phyloP scores from a whole-genome alignment of 2,329 filamentous ascomycete genomes.

The Botrytis tulipae region DNA sequence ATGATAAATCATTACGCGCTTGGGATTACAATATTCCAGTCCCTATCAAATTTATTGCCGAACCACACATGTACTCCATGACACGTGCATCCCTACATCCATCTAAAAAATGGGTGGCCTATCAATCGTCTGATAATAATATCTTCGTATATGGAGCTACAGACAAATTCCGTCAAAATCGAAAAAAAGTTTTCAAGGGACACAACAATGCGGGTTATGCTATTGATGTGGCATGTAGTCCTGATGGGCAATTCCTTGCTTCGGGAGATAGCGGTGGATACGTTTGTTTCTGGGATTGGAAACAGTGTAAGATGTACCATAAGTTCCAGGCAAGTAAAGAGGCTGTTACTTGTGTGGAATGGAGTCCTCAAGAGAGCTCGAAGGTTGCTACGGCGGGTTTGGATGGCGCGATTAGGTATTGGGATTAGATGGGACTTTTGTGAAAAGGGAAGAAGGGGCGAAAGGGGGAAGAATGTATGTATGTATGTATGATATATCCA shows the following conservation, averaged over 20 bases:
- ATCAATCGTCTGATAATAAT: slow-evolving; percentile 92
- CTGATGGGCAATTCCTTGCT: slow-evolving; percentile 87
- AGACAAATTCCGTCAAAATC: slow-evolving; percentile 95
- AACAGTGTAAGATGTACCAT: slow-evolving; percentile 98
- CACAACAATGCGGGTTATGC: slow-evolving; percentile 95
- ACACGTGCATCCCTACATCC: slow-evolving; percentile 83
- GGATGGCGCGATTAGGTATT: slow-evolving; percentile 86
- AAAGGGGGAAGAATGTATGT: neutral
- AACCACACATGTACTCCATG: slow-evolving; percentile 97
- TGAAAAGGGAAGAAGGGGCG: neutral
- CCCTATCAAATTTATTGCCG: slow-evolving; percentile 96
- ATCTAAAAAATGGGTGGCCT: slow-evolving; percentile 88
- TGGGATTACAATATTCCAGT: slow-evolving; percentile 99
- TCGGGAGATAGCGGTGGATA: slow-evolving; percentile 86
- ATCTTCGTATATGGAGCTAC: slow-evolving; percentile 93
- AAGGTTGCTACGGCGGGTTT: slow-evolving; percentile 89
- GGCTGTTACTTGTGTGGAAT: slow-evolving; percentile 81
- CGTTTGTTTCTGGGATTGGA: slow-evolving; percentile 98
- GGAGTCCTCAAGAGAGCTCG: slow-evolving; percentile 96
- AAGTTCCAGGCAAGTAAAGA: slow-evolving; percentile 85
- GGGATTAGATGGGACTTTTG: slow-evolving; percentile 64
- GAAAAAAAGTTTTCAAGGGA: slow-evolving; percentile 93
- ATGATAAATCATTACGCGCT: slow-evolving; percentile 91
- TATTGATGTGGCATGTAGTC: slow-evolving; percentile 83
- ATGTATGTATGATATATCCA: neutral